Percentiles rank a stretch among this genome's conserved stretches.
phyloP scores from a whole-genome alignment of 2,329 filamentous ascomycete genomes.

The Thermothelomyces thermophilus region DNA sequence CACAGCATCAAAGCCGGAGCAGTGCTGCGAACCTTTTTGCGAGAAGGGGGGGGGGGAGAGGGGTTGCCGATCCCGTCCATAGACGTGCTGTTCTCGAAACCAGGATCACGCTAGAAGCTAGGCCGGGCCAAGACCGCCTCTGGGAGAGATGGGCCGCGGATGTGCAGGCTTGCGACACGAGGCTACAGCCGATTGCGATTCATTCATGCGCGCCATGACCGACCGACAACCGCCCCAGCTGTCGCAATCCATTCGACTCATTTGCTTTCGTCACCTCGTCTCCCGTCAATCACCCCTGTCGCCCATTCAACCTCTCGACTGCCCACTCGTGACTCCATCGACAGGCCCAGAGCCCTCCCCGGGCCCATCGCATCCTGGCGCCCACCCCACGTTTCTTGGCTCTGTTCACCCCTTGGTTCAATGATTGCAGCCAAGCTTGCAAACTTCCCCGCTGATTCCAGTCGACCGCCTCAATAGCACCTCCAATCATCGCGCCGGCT shows the following conservation, averaged over 20 bases:
- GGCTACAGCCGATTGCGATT: neutral
- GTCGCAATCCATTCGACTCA: neutral
- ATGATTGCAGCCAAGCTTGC: conserved; percentile 9
- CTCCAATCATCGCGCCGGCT: neutral
- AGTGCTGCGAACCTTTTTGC: conserved; percentile 5
- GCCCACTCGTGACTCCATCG: neutral
- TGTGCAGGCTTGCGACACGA: conserved; percentile 13
- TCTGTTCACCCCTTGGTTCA: neutral
- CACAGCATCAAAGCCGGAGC: neutral
- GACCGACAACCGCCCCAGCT: neutral
- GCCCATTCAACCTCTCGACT: neutral
- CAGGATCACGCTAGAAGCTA: conserved; percentile 18
- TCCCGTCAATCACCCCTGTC: neutral
- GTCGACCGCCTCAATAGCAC: conserved; percentile 4
- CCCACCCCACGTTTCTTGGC: conserved; percentile 5
- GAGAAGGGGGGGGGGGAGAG: conserved; percentile 7
- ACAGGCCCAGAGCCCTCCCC: conserved; percentile 10
- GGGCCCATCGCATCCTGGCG: conserved; percentile 15
- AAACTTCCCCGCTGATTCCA: conserved; percentile 8
- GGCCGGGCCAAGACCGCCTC: conserved; percentile 12
- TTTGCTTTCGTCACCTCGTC: conserved; percentile 5
- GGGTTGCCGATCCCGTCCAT: conserved; percentile 18
- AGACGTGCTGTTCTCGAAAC: conserved; percentile 13
- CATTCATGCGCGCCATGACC: conserved; percentile 5
- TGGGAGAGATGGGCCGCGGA: conserved; percentile 7